Conservation (phyloP, 2,329 filamentous ascomycete genomes). For the Hypoxylon sp. region DNA sequence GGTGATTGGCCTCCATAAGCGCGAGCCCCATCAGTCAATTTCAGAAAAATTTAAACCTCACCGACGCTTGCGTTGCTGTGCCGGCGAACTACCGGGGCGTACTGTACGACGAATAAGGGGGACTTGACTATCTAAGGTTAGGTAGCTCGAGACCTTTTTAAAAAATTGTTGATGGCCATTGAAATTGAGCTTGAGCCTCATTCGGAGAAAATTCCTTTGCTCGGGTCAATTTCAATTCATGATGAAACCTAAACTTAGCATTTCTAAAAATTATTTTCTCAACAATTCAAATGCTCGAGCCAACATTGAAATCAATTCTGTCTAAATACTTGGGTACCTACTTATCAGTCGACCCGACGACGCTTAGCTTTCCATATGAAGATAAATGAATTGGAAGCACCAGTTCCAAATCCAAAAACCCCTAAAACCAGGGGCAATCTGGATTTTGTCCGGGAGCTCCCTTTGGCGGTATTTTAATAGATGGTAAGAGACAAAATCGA, state of each 20-base stretch:
- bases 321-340: background rate
- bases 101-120: constrained; percentile 34
- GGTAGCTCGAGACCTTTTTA: constrained; percentile 25
- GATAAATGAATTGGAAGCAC: constrained; percentile 31
- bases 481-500: constrained; percentile 35
- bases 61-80: constrained; percentile 31
- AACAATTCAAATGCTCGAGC: constrained; percentile 5
- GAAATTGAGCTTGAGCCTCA: constrained; percentile 27
- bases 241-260: constrained; percentile 18
- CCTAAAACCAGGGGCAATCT: constrained; percentile 24
- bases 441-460: constrained; percentile 32
- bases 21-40: constrained; percentile 46
- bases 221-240: constrained; percentile 12
- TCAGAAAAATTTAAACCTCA: constrained; percentile 42
- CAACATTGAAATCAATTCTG: background rate
- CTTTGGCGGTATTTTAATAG: constrained; percentile 35
- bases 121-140: background rate
- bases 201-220: constrained; percentile 29
- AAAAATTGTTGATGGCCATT: constrained; percentile 2
- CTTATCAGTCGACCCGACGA: background rate
- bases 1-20: constrained; percentile 47
- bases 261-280: constrained; percentile 15
- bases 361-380: constrained; percentile 8
- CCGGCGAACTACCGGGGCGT: constrained; percentile 16
- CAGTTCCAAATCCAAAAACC: constrained; percentile 3